phyloP scores from a whole-genome alignment of 208 protist genomes.

The Trypanosomatidae sp. region DNA sequence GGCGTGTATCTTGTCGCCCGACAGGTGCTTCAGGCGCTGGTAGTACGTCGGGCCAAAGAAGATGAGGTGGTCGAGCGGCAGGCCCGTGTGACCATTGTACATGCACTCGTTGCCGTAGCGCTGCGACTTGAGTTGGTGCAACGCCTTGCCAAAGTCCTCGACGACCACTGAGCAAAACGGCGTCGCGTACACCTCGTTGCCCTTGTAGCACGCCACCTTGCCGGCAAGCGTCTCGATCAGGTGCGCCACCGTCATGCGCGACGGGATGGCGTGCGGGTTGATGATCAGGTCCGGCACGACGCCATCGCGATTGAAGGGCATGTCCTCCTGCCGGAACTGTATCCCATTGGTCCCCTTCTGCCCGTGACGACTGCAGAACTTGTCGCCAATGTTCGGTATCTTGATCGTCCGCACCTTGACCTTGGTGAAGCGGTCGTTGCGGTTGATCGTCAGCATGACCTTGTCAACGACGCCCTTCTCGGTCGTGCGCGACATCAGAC shows the following conservation, averaged over 20 bases:
- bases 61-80: slow-evolving; percentile 93
- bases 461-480: slow-evolving; percentile 93
- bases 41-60: slow-evolving; percentile 99
- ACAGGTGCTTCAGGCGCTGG: slow-evolving; percentile 99
- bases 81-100: slow-evolving; percentile 96
- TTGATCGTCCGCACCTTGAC: slow-evolving; percentile 91
- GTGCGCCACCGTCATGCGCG: slow-evolving; percentile 99
- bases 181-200: slow-evolving; percentile 87
- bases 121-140: slow-evolving; percentile 89
- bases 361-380: slow-evolving; percentile 99
- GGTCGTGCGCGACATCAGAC: slow-evolving; percentile 60
- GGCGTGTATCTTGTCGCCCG: slow-evolving; percentile 99
- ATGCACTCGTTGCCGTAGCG: slow-evolving; percentile 97
- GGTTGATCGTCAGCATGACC: slow-evolving; percentile 91
- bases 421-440: slow-evolving; percentile 86
- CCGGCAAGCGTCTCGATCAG: slow-evolving; percentile 91
- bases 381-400: slow-evolving; percentile 98
- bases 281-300: slow-evolving; percentile 99
- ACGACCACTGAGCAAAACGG: slow-evolving; percentile 94
- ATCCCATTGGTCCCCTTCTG: slow-evolving; percentile 99
- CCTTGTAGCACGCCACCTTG: slow-evolving; percentile 95
- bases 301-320: slow-evolving; percentile 97
- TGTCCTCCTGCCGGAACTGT: slow-evolving; percentile 96
- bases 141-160: slow-evolving; percentile 82
- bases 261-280: slow-evolving; percentile 99